Evolutionary conservation across 306 rosid species (phyloP).

Genomic region (Comarum palustre): DNA sequence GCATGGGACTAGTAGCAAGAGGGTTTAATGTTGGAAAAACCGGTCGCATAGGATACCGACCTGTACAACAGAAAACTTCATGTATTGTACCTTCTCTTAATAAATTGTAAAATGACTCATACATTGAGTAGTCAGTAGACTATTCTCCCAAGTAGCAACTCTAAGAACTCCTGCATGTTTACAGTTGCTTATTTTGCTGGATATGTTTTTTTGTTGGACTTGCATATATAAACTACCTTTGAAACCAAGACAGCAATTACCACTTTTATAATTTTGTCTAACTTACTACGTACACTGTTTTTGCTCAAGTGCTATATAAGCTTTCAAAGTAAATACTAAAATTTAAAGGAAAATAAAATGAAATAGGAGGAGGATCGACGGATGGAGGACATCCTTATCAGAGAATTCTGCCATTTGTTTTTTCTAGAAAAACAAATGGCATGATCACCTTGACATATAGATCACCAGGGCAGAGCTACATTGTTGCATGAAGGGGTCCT

Average conservation of each 20-base stretch:
- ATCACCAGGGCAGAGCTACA: not conserved
- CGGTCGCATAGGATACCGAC: too few relatives aligned
- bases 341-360: not conserved
- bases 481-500: too few relatives aligned
- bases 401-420: not conserved
- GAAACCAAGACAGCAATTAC: not conserved
- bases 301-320: not conserved
- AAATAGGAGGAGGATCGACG: not conserved
- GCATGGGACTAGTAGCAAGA: too few relatives aligned
- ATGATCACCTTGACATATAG: not conserved
- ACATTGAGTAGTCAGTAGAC: too few relatives aligned
- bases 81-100: slow-evolving; percentile 10
- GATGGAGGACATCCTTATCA: not conserved
- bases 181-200: not conserved
- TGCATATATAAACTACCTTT: not conserved
- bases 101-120: not conserved
- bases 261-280: not conserved
- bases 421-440: slow-evolving; percentile 2
- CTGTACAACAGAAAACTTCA: too few relatives aligned
- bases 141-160: not conserved
- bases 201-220: not conserved
- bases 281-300: not conserved
- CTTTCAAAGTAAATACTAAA: not conserved
- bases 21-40: too few relatives aligned
- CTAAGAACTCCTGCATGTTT: not conserved